A percentile compares a stretch with the other conserved stretches of the same genome.
These are phyloP conservation scores for Termitomyces sp. DNA, from an alignment of 768 basidiomycete species.

Conservation along the genomic window DNA sequence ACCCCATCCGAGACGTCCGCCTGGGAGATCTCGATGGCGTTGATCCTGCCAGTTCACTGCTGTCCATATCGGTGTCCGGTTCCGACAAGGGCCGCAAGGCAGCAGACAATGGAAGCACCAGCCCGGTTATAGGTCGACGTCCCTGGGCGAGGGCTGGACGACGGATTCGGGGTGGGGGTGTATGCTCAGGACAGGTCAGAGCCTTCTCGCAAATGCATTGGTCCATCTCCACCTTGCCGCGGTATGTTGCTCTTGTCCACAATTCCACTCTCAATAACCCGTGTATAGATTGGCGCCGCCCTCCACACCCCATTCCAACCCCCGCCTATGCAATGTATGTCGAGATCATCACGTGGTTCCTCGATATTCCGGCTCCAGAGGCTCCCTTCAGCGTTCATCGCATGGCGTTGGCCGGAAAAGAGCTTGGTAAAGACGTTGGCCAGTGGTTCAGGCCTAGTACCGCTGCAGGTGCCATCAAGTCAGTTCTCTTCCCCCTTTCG, in stretches of 20 bases:
- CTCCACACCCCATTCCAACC: constrained; percentile 52
- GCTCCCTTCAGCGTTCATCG: constrained; percentile 94
- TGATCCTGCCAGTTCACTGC: too few species aligned
- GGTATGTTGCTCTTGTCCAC: constrained; percentile 8
- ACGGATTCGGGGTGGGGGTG: constrained; percentile 90
- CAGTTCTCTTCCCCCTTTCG: not conserved
- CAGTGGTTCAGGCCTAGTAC: constrained; percentile 98
- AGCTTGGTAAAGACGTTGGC: constrained; percentile 91
- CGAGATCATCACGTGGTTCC: constrained; percentile 89
- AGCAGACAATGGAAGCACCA: too few species aligned
- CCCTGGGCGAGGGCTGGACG: constrained; percentile 74
- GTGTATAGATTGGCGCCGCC: constrained; percentile 87
- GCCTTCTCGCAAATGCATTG: constrained; percentile 76
- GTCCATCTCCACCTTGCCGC: constrained; percentile 59
- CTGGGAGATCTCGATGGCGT: constrained; percentile 31
- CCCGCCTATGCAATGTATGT: constrained; percentile 82
- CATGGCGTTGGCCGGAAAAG: constrained; percentile 93
- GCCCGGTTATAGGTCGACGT: constrained; percentile 26
- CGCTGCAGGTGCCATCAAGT: constrained; percentile 91
- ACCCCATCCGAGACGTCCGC: constrained; percentile 67
- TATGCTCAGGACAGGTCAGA: constrained; percentile 87
- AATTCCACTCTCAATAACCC: too few species aligned
- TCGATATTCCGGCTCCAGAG: constrained; percentile 79
- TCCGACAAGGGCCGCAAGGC: too few species aligned
- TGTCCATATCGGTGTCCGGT: too few species aligned